Conservation (phyloP, 257 asterid genomes). For the Vinca minor region DNA sequence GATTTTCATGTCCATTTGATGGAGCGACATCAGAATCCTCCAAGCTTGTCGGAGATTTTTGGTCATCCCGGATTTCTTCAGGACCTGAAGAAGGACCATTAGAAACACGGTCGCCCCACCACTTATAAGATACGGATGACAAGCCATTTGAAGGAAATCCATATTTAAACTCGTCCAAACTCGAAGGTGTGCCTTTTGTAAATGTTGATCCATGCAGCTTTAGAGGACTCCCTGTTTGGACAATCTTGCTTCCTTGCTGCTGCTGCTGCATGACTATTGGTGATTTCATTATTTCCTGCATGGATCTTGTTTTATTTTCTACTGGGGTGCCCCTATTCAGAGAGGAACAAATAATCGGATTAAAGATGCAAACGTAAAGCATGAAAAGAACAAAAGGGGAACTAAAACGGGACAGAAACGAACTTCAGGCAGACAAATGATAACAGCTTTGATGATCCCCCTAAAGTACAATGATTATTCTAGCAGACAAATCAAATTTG, state of each 20-base stretch:
- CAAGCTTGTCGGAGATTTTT: neutral
- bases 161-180: constrained; percentile 55
- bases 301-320: constrained; percentile 25
- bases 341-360: neutral
- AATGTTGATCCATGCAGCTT: constrained; percentile 22
- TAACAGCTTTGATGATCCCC: too few species aligned
- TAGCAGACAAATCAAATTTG: too few species aligned
- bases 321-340: constrained; percentile 28
- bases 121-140: constrained; percentile 43
- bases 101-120: constrained; percentile 53
- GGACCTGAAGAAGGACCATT: constrained; percentile 14
- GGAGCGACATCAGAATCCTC: neutral
- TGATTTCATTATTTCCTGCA: constrained; percentile 23
- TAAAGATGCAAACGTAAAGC: neutral
- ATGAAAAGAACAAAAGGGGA: neutral
- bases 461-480: too few species aligned
- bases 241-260: constrained; percentile 33
- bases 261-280: constrained; percentile 29
- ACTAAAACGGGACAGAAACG: neutral
- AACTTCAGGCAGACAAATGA: constrained; percentile 6
- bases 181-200: constrained; percentile 24
- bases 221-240: constrained; percentile 23
- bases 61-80: constrained; percentile 3
- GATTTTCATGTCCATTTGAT: constrained; percentile 15
- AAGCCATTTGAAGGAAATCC: constrained; percentile 74